phyloP scores from a whole-genome alignment of 257 asterid genomes.

The Solanum rostratum region DNA sequence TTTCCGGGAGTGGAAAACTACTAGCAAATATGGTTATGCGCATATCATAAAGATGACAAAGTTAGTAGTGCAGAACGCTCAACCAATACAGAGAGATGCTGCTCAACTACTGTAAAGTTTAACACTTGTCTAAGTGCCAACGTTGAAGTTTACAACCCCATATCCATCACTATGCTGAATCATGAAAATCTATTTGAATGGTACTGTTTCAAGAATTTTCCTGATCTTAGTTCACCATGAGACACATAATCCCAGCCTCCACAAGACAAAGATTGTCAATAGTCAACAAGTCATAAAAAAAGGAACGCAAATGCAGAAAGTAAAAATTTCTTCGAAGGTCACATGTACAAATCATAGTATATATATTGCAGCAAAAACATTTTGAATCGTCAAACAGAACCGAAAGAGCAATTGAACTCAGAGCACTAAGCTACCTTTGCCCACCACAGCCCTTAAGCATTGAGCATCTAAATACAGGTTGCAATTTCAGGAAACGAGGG shows the following conservation, averaged over 20 bases:
- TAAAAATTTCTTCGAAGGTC: not conserved
- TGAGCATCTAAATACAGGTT: conserved; percentile 86
- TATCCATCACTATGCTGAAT: not conserved
- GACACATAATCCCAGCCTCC: not conserved
- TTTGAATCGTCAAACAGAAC: not conserved
- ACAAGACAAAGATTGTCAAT: not conserved
- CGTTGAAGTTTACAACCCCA: not conserved
- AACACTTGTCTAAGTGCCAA: not conserved
- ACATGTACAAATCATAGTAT: not conserved
- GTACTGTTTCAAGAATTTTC: not conserved
- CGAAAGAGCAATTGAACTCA: not conserved
- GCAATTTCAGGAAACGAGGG: conserved; percentile 88
- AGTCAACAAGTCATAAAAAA: not conserved
- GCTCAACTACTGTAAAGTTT: not conserved
- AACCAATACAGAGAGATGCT: not conserved
- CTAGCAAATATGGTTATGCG: not conserved
- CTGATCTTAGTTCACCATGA: not conserved
- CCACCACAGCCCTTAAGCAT: conserved; percentile 52
- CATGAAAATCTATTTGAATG: not conserved
- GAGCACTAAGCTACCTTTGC: conserved; percentile 46
- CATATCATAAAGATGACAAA: not conserved
- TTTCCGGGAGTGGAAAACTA: not conserved
- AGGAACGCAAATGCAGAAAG: not conserved
- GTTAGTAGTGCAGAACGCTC: not conserved
- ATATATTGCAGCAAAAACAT: not conserved